Base-by-base conservation (phyloP, 768 basidiomycete genomes). In the Galerina marginata region DNA sequence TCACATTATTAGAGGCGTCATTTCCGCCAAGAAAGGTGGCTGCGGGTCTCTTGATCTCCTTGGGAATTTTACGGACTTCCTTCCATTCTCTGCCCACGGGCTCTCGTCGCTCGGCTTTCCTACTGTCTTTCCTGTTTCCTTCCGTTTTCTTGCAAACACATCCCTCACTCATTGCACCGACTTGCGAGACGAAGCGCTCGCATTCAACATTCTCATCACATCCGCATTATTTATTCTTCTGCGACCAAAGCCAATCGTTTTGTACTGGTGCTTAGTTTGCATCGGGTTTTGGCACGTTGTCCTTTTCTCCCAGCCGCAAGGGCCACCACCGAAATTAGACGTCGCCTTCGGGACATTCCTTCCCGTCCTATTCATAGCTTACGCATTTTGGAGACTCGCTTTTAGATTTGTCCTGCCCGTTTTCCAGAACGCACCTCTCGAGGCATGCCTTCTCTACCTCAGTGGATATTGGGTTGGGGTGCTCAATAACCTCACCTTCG, bases 201-300 rank as follows among this genome's bases (percentile, higher is more conserved):
- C 83, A 6, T 86, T 91, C 77, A 90, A 95, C 70, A 77, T 91
- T 44, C 68, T 90, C 39, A 75, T 90, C 54, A 88, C 88, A 0
- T 85, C 82, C 68, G 65, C 86, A 29, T 76, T 95, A 46, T 92
- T 92, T 71, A 77, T 92, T 42, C 65, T 95, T 49, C 78, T 95
- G 47, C 87, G 91, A 14, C 91, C 91, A 2, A 85, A 79, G 66
- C 79, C 89, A 2, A 81, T 92, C 62, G 75, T 92, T 36, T 72
- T 86, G 2, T 92, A 81, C 72, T 92, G 90, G 89, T 87, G 82
- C 67, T 77, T 92, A n/a, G 85, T 91, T 6, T 91, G 86, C 75
- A 90, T 92, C 46, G 90, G 92, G 2, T 95, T 85, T 71, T 95
- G 93, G 93, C 92, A 95, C 65, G 79, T 93, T 55, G 78, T 85